Evolutionary conservation across 352 stramenopile species (phyloP), one percentile per base, ranked within the genome.

Genomic region (Globisporangium camurandrum): DNA sequence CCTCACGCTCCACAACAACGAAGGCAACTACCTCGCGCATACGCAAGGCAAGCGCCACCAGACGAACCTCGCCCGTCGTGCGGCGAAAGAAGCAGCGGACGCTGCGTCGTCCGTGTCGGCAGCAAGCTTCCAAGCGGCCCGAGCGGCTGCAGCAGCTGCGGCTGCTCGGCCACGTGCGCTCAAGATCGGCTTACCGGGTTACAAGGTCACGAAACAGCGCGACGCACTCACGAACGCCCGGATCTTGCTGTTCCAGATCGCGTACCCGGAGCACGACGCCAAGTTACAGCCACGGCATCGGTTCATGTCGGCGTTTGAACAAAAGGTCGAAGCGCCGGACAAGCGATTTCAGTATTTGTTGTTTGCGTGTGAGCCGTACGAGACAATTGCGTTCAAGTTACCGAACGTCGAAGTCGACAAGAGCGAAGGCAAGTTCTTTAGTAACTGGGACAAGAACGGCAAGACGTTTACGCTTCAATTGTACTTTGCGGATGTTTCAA

Each of bases 301-400:
- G 33, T 99, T 99, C 80, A 99, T 99, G 97, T 98, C 84, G 49
- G 86, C 97, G n/a, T 99, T 97, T 69, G 96, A 99, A 77, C 97
- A 99, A 66, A 90, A 95, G 44, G 86, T 99, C n/a, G 96, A 99
- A 58, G 76, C 84, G 7, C 88, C 96, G 0, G 95, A 99, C 73
- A 97, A 97, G 56, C 80, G 86, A 49, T 89, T 91, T 57, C 86
- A 96, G 74, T 99, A 99, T 63, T 66, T 99, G 14, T 69, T 99
- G 14, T 97, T 99, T 59, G 97, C 97, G 1, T 98, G 94, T 56
- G 96, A 98, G 64, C 97, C 97, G 34, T 99, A 99, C 75, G 95
- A 99, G 78, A 99, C 95, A 19, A 84, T 99, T 20, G 97, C 90
- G 37, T 99, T 99, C 77, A 99, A 99, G 71, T 95, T 99, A 57